Evolutionary conservation across 768 basidiomycete species (phyloP).

Genomic region (Lentinula guzmanii): DNA sequence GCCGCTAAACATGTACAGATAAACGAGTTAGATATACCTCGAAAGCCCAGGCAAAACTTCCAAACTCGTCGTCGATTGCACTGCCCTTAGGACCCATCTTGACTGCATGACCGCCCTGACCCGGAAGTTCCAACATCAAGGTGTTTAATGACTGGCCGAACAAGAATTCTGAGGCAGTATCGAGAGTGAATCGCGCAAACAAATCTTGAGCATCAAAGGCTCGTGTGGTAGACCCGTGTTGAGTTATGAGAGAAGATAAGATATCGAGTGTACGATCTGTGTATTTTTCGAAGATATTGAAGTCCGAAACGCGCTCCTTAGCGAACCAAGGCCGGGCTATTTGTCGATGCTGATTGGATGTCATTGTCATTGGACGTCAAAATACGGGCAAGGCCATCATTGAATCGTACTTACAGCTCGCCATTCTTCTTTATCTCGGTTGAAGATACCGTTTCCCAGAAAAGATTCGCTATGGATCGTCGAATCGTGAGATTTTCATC

Average conservation of each 20-base stretch:
- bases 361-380: not conserved
- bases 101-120: slow-evolving; percentile 14
- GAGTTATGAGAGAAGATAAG: slow-evolving; percentile 14
- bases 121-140: slow-evolving; percentile 27
- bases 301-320: slow-evolving; percentile 40
- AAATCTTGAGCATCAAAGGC: slow-evolving; percentile 21
- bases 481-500: not conserved
- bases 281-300: slow-evolving; percentile 38
- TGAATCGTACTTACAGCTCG: not conserved
- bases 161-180: slow-evolving; percentile 40
- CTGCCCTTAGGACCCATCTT: slow-evolving; percentile 27
- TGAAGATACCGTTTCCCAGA: slow-evolving; percentile 46
- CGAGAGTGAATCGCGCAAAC: slow-evolving; percentile 36
- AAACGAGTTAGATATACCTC: not conserved
- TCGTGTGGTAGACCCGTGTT: slow-evolving; percentile 15
- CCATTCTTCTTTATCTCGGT: slow-evolving; percentile 39
- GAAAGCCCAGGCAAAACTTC: slow-evolving; percentile 36
- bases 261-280: slow-evolving; percentile 11
- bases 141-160: slow-evolving; percentile 40
- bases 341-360: slow-evolving; percentile 30
- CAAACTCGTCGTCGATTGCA: slow-evolving; percentile 31
- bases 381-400: not conserved
- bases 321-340: slow-evolving; percentile 45
- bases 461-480: slow-evolving; percentile 19
- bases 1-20: not conserved